Percentiles rank a stretch among this genome's conserved stretches.
These are phyloP conservation scores for Eucalyptus caleyi DNA, from an alignment of 345 rosid species.

Conservation along the genomic window DNA sequence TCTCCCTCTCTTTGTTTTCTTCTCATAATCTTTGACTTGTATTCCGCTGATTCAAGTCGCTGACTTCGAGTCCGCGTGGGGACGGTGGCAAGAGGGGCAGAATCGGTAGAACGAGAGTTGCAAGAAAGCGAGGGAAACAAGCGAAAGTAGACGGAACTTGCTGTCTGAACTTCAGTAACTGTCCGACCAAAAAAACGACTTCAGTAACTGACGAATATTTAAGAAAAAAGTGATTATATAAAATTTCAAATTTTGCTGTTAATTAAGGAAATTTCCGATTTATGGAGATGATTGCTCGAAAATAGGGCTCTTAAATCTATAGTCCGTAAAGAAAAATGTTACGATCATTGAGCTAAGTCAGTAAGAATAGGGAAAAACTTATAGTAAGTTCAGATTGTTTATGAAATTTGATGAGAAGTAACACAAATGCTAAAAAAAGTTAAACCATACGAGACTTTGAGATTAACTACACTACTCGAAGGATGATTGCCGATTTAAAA, in stretches of 20 bases:
- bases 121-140: background rate
- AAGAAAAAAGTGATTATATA: background rate
- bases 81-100: background rate
- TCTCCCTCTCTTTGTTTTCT: background rate
- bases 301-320: background rate
- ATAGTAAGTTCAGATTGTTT: background rate
- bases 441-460: background rate
- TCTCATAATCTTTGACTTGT: background rate
- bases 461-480: background rate
- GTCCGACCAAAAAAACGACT: too few species aligned
- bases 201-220: background rate
- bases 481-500: background rate
- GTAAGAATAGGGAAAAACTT: background rate
- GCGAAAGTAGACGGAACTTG: background rate
- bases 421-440: background rate
- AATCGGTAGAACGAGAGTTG: background rate
- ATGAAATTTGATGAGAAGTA: background rate
- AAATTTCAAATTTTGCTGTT: background rate
- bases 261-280: background rate
- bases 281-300: background rate
- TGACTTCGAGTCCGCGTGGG: background rate
- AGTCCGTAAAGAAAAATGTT: background rate
- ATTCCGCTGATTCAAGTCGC: background rate
- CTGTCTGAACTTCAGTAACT: too few species aligned
- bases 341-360: background rate